These are phyloP conservation scores for Hanseniaspora sp. DNA, from an alignment of 1,139 yeast genomes.

Conservation along the genomic window DNA sequence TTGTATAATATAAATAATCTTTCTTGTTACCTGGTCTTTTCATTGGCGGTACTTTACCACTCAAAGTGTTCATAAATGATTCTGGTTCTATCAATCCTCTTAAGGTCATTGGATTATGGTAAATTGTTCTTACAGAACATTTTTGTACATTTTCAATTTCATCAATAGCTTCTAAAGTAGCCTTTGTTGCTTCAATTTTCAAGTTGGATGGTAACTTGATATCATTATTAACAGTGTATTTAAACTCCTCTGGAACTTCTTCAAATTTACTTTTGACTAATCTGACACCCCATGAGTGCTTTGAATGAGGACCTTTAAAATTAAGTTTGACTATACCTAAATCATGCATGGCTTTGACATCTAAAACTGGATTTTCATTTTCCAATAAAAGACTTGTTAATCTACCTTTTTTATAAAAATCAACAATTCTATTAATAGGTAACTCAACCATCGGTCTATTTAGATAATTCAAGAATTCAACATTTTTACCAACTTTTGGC, in stretches of 20 bases:
- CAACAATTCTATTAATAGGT: slow-evolving; percentile 48
- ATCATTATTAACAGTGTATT: slow-evolving; percentile 43
- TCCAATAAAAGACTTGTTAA: slow-evolving; percentile 36
- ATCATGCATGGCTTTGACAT: slow-evolving; percentile 59
- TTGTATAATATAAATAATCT: slow-evolving; percentile 68
- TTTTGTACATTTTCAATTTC: slow-evolving; percentile 57
- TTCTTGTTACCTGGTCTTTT: slow-evolving; percentile 81
- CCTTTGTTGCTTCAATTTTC: slow-evolving; percentile 59
- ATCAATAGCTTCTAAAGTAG: slow-evolving; percentile 61
- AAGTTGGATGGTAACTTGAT: slow-evolving; percentile 2
- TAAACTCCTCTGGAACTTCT: slow-evolving; percentile 34
- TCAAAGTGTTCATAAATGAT: slow-evolving; percentile 45
- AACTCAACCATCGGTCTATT: slow-evolving; percentile 42
- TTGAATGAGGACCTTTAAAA: slow-evolving; percentile 65
- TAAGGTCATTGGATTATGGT: slow-evolving; percentile 54
- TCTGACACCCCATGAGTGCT: slow-evolving; percentile 33
- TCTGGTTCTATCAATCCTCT: slow-evolving; percentile 70
- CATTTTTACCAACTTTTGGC: slow-evolving; percentile 61
- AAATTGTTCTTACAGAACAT: slow-evolving; percentile 62
- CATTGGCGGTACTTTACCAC: slow-evolving; percentile 70
- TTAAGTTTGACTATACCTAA: slow-evolving; percentile 60
- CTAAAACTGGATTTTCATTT: slow-evolving; percentile 38
- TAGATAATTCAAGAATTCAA: slow-evolving; percentile 47
- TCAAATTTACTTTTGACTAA: slow-evolving; percentile 44
- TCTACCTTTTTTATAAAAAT: slow-evolving; percentile 57